Conservation (phyloP, 2,329 filamentous ascomycete species). For the Sporothrix variecibatus region DNA sequence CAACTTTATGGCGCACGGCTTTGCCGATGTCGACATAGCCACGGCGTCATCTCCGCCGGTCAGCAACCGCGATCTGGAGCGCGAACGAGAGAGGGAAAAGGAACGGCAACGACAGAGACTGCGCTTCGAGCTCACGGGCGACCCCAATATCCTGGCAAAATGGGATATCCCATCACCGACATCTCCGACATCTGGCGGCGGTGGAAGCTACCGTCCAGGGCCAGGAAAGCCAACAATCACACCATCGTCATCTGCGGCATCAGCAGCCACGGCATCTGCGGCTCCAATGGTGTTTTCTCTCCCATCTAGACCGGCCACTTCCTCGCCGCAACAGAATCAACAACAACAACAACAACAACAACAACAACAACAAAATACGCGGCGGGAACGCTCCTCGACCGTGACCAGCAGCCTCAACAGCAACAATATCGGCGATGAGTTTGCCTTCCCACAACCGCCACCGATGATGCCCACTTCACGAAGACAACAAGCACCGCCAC, state of each 20-base stretch:
- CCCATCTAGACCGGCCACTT: background rate
- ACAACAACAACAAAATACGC: background rate
- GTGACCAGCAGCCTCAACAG: slow-evolving; percentile 8
- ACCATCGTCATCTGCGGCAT: background rate
- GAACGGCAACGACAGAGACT: slow-evolving; percentile 25
- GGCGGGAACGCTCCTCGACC: background rate
- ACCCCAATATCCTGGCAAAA: slow-evolving; percentile 25
- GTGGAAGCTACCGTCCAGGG: slow-evolving; percentile 12
- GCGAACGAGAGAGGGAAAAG: slow-evolving; percentile 23
- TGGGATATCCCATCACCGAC: background rate
- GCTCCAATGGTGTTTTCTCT: slow-evolving; percentile 18
- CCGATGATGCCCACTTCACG: background rate
- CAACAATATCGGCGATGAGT: slow-evolving; percentile 10
- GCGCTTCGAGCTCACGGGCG: slow-evolving; percentile 29
- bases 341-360: background rate
- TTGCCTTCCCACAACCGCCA: slow-evolving; percentile 3
- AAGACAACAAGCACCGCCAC: background rate
- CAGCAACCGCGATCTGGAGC: slow-evolving; percentile 26
- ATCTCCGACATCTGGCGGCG: background rate
- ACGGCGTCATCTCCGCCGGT: background rate
- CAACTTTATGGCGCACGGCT: slow-evolving; percentile 35
- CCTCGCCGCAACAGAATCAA: background rate
- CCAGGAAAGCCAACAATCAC: slow-evolving; percentile 7
- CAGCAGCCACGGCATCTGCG: background rate
- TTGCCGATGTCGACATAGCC: slow-evolving; percentile 25